Evolutionary conservation across 2,329 filamentous ascomycete species (phyloP).

Genomic region (Grosmannia clavigera): DNA sequence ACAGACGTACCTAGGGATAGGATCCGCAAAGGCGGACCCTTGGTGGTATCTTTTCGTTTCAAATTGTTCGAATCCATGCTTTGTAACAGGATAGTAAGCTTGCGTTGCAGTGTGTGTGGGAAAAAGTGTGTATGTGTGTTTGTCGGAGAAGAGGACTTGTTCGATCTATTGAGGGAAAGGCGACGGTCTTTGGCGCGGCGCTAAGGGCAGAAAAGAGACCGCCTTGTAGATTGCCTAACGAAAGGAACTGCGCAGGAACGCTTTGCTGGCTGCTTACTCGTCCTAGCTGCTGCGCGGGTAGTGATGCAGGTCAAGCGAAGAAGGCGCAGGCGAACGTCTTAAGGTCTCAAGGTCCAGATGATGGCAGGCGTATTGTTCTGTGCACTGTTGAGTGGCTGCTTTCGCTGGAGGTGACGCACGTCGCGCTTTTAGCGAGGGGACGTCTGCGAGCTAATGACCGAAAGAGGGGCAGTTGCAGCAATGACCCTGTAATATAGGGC

Average conservation of each 20-base stretch:
- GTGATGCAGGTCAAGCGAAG: not conserved
- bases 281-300: not conserved
- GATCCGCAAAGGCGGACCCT: conserved; percentile 83
- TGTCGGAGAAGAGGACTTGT: not conserved
- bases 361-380: not conserved
- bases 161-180: not conserved
- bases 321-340: not conserved
- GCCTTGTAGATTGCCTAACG: not conserved
- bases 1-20: conserved; percentile 64
- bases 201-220: not conserved
- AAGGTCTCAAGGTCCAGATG: not conserved
- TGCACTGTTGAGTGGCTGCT: not conserved
- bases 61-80: conserved; percentile 44
- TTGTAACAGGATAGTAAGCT: not conserved
- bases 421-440: not conserved
- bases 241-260: not conserved
- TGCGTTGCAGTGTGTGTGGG: not conserved
- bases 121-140: not conserved
- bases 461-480: not conserved
- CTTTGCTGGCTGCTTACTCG: not conserved
- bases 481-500: not conserved
- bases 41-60: conserved; percentile 86
- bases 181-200: not conserved
- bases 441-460: not conserved
- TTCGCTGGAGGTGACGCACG: not conserved